Percentiles rank a stretch among this genome's conserved stretches.
Evolutionary conservation across 164 flowering plant genomes (phyloP).

Genomic region (Sedum album): DNA sequence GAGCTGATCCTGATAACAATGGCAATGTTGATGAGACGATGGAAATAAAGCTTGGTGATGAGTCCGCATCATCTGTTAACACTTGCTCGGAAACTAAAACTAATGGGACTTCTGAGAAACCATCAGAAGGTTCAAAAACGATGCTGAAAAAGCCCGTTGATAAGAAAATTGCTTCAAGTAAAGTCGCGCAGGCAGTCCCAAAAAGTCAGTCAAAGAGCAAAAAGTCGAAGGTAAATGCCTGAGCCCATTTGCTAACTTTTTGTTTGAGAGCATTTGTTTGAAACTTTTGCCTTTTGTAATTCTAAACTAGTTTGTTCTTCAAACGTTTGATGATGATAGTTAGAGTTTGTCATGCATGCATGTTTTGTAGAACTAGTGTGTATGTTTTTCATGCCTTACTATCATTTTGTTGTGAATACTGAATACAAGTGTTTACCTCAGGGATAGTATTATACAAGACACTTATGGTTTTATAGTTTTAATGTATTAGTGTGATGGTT

Average conservation of each 20-base stretch:
- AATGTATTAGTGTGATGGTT: no score
- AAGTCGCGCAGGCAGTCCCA: constrained; percentile 26
- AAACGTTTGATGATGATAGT: not conserved
- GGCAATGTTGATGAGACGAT: constrained; percentile 17
- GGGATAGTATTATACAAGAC: not conserved
- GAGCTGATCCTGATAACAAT: constrained; percentile 6
- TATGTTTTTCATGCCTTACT: not conserved
- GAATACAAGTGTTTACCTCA: not conserved
- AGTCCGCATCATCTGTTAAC: not conserved
- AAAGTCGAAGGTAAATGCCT: constrained; percentile 50
- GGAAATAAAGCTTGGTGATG: not conserved
- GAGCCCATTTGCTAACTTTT: not conserved
- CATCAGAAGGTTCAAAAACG: constrained; percentile 19
- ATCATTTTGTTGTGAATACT: no score
- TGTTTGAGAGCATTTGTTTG: not conserved
- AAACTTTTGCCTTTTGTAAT: not conserved
- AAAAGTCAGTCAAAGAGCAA: constrained; percentile 43
- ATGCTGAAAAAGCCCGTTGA: constrained; percentile 21
- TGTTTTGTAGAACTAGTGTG: not conserved
- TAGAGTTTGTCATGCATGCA: not conserved
- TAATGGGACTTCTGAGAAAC: constrained; percentile 17
- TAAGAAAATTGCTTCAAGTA: constrained; percentile 27
- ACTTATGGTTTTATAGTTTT: no score
- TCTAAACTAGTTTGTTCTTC: not conserved
- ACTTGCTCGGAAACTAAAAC: constrained; percentile 20